Conservation (phyloP, 768 basidiomycete species). For the Roridomyces roridus region DNA sequence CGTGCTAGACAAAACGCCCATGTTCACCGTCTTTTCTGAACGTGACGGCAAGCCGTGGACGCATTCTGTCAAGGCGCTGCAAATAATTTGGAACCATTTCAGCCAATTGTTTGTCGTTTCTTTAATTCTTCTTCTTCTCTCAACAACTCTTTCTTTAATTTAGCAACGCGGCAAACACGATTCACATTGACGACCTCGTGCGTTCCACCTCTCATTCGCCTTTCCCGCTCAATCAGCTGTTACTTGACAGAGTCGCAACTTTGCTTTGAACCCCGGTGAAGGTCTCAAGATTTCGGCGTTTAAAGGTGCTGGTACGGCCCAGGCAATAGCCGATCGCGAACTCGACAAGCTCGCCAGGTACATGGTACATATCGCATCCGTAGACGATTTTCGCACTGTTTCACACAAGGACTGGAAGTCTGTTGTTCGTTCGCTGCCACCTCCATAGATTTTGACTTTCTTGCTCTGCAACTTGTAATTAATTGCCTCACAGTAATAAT, state of each 20-base stretch:
- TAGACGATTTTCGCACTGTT: slow-evolving; percentile 66
- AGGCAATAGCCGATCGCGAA: slow-evolving; percentile 71
- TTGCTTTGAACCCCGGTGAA: slow-evolving; percentile 84
- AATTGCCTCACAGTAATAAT: too few relatives aligned
- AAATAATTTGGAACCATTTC: slow-evolving; percentile 89
- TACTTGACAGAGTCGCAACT: slow-evolving; percentile 77
- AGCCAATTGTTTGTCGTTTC: slow-evolving; percentile 69
- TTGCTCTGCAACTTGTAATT: too few relatives aligned
- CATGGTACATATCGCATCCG: slow-evolving; percentile 64
- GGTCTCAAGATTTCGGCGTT: slow-evolving; percentile 87
- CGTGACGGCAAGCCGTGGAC: slow-evolving; percentile 75
- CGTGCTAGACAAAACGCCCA: slow-evolving; percentile 85
- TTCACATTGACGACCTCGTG: slow-evolving; percentile 88
- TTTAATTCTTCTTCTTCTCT: neutral
- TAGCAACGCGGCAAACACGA: slow-evolving; percentile 74
- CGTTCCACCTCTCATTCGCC: slow-evolving; percentile 21
- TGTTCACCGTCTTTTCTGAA: slow-evolving; percentile 87
- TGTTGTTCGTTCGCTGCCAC: slow-evolving; percentile 47
- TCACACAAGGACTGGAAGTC: slow-evolving; percentile 71
- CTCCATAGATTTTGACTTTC: neutral
- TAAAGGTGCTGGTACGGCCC: slow-evolving; percentile 74
- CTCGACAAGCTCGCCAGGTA: slow-evolving; percentile 70
- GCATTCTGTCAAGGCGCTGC: slow-evolving; percentile 82
- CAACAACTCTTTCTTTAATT: neutral
- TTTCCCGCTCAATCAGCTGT: too few relatives aligned